phyloP scores from a whole-genome alignment of 768 basidiomycete genomes.

The Porphyrellus cyaneotinctus region DNA sequence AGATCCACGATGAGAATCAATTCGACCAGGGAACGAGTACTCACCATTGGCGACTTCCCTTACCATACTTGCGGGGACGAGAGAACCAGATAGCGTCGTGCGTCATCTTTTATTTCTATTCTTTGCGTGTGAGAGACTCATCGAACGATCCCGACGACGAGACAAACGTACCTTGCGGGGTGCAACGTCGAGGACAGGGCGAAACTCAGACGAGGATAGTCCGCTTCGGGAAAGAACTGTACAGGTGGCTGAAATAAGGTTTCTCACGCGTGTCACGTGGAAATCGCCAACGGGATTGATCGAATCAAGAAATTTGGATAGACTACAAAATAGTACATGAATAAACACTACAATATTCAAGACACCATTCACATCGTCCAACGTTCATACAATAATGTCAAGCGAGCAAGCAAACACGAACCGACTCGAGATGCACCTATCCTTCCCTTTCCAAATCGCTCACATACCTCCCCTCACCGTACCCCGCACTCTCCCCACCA shows the following conservation, averaged over 20 bases:
- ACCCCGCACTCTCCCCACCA: slow-evolving; percentile 31
- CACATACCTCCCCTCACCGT: slow-evolving; percentile 43
- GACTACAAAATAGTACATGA: not conserved
- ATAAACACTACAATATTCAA: not conserved
- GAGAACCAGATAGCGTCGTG: slow-evolving; percentile 99
- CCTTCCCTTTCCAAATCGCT: slow-evolving; percentile 39
- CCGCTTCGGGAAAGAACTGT: slow-evolving; percentile 20
- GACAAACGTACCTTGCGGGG: slow-evolving; percentile 19
- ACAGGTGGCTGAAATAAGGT: slow-evolving; percentile 27
- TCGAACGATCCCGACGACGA: not conserved
- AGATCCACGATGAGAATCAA: not conserved
- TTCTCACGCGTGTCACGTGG: slow-evolving; percentile 9
- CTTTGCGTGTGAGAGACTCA: not conserved
- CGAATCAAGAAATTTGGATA: not conserved
- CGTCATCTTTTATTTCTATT: slow-evolving; percentile 76
- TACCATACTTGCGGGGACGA: slow-evolving; percentile 91
- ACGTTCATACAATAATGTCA: slow-evolving; percentile 11
- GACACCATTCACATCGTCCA: not conserved
- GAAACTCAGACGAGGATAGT: not conserved
- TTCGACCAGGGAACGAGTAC: slow-evolving; percentile 23
- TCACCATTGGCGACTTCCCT: slow-evolving; percentile 93
- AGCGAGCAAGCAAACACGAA: not conserved
- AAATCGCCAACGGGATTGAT: not conserved
- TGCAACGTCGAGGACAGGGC: slow-evolving; percentile 10
- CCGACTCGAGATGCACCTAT: not conserved